phyloP scores from a whole-genome alignment of 768 basidiomycete genomes.

The Kwoniella bestiolae region DNA sequence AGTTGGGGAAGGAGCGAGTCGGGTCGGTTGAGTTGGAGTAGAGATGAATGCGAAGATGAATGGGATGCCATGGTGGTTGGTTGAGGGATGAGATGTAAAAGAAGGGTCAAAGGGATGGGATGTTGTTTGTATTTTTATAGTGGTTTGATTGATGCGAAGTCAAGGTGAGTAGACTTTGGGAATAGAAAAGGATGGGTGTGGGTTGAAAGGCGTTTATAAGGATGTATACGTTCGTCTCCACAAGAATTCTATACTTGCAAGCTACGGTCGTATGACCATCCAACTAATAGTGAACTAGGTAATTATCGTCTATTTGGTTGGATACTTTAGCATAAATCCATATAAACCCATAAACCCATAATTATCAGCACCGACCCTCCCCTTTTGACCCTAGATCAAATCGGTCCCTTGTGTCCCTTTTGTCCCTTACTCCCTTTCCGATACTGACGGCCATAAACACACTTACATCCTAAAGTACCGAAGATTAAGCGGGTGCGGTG shows the following conservation, averaged over 20 bases:
- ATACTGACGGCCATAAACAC: background rate
- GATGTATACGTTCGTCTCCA: slow-evolving; percentile 1
- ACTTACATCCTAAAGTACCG: background rate
- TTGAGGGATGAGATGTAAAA: slow-evolving; percentile 1
- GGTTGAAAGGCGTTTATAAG: background rate
- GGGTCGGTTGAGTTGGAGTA: slow-evolving; percentile 29
- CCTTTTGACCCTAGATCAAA: background rate
- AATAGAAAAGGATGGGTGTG: background rate
- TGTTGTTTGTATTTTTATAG: background rate
- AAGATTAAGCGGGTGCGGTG: background rate
- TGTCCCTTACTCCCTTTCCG: slow-evolving; percentile 1
- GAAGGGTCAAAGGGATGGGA: background rate
- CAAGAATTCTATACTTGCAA: background rate
- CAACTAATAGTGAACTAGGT: background rate
- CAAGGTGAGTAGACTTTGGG: no score
- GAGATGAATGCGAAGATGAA: slow-evolving; percentile 25
- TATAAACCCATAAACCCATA: background rate
- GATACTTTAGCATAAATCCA: background rate
- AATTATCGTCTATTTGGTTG: slow-evolving; percentile 11
- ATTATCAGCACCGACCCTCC: background rate
- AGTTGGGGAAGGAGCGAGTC: slow-evolving; percentile 15
- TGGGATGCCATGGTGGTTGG: slow-evolving; percentile 10
- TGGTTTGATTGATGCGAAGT: background rate
- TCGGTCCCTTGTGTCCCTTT: background rate
- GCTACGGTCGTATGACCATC: slow-evolving; percentile 8